Conservation (phyloP, 108 stramenopile genomes). For the Pseudonitzschia multiseries region DNA sequence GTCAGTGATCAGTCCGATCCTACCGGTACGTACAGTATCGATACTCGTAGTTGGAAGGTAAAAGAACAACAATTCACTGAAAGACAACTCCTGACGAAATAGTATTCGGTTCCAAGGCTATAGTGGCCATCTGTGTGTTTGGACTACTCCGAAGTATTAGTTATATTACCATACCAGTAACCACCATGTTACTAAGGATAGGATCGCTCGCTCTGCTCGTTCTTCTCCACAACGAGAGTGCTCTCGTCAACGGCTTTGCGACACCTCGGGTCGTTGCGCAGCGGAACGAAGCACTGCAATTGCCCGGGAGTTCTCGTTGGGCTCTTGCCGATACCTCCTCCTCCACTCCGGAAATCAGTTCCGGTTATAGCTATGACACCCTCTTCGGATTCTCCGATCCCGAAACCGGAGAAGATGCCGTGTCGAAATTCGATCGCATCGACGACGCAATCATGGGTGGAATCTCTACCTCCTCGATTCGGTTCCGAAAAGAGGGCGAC, state of each 20-base stretch:
- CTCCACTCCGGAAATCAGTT: neutral
- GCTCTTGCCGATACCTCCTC: neutral
- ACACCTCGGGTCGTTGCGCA: neutral
- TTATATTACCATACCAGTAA: neutral
- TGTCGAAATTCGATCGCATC: conserved; percentile 66
- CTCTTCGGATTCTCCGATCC: neutral
- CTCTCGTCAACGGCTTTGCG: neutral
- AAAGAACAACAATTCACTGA: too few relatives aligned
- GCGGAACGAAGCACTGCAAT: neutral
- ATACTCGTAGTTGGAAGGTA: too few relatives aligned
- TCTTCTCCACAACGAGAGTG: neutral
- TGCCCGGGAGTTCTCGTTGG: neutral
- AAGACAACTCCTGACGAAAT: too few relatives aligned
- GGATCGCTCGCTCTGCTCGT: neutral
- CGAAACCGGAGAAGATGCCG: conserved; percentile 31
- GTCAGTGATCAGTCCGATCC: neutral
- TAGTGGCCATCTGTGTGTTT: too few relatives aligned
- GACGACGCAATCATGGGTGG: conserved; percentile 86
- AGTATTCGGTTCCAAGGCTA: too few relatives aligned
- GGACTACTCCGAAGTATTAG: too few relatives aligned
- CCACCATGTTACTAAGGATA: neutral
- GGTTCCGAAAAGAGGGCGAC: neutral
- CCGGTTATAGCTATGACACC: neutral
- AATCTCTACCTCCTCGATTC: conserved; percentile 48
- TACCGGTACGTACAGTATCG: too few relatives aligned